Evolutionary conservation across 768 basidiomycete genomes (phyloP).

Genomic region (Leccinum boreale): DNA sequence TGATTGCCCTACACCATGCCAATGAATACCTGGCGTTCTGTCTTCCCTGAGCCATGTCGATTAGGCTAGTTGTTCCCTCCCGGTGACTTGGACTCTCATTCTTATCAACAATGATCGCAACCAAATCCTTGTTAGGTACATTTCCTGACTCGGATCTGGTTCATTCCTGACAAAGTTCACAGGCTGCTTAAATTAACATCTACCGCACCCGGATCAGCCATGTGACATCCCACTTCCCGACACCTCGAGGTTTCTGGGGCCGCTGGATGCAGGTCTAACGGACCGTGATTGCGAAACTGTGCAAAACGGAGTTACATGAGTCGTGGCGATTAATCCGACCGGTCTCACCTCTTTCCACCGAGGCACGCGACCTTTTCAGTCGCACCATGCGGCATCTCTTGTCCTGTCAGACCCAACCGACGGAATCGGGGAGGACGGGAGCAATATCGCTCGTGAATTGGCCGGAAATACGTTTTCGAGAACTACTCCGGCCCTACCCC

Average conservation of each 20-base stretch:
- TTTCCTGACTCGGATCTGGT: not conserved
- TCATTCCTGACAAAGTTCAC: slow-evolving; percentile 49
- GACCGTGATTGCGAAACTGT: slow-evolving; percentile 36
- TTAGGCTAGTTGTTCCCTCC: slow-evolving; percentile 59
- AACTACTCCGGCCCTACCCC: slow-evolving; percentile 60
- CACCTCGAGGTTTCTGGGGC: slow-evolving; percentile 75
- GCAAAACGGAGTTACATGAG: slow-evolving; percentile 85
- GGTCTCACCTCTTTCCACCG: slow-evolving; percentile 93
- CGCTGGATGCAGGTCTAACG: too few relatives aligned
- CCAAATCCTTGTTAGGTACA: slow-evolving; percentile 38
- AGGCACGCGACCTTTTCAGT: slow-evolving; percentile 37
- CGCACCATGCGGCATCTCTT: not conserved
- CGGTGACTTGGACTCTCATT: slow-evolving; percentile 65
- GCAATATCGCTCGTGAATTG: slow-evolving; percentile 76
- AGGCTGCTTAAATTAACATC: slow-evolving; percentile 64
- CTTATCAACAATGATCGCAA: slow-evolving; percentile 66
- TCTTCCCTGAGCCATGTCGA: slow-evolving; percentile 64
- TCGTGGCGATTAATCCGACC: slow-evolving; percentile 86
- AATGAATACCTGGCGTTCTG: slow-evolving; percentile 46
- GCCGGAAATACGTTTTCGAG: slow-evolving; percentile 68
- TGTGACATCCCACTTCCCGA: slow-evolving; percentile 58
- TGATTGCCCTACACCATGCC: not conserved
- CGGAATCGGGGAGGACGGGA: slow-evolving; percentile 77
- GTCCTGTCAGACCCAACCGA: slow-evolving; percentile 62
- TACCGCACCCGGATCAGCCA: slow-evolving; percentile 49